Evolutionary conservation across 2,329 filamentous ascomycete species (phyloP), one percentile per base, ranked within the genome.

Genomic region (Scolecobasidium constrictum): DNA sequence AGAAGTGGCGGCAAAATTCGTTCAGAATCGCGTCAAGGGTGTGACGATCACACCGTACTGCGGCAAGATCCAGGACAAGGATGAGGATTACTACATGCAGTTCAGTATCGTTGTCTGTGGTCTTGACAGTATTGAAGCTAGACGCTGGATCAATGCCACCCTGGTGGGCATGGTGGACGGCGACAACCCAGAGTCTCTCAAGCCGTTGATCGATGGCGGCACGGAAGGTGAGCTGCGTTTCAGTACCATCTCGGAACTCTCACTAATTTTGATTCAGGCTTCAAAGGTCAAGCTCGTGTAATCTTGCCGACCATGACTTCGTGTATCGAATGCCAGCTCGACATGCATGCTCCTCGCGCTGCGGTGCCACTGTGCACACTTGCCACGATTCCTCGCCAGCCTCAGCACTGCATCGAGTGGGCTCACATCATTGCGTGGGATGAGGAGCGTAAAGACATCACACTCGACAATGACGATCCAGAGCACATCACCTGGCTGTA

Each of bases 401-500:
- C 92, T 1, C 88, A 96, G 60, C 92, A 98, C 65, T 98, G 92
- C 60, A 85, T 98, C 56, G 92, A 98, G 65, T 98, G 92, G 92
- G 93, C 92, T 0, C 90, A 96, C 60, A 83, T 96, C 56, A 95
- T 98, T 49, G 92, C 92, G 33, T 98, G 92, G 92, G 87, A 94
- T 48, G 76, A 71, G 53, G 63, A 72, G 54, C 64, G 70, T 42
- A 72, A 71, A 49, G 93, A 90, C 50, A 80, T 87, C 15, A 73
- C 76, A 26, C 81, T 98, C 38, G 92, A 98, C 64, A 95, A 86
- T 53, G 93, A 98, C 61, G 86, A 98, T 55, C 85, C 93, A 33
- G 86, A 93, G 58, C 92, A 98, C 62, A 92, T 98, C 56, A 84
- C 81, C n/a, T 98, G 92, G 92, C 74, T 98, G 3, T 96, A 86